phyloP scores from a whole-genome alignment of 2,329 filamentous ascomycete genomes.

The Pseudopyrenochaeta lycopersici region DNA sequence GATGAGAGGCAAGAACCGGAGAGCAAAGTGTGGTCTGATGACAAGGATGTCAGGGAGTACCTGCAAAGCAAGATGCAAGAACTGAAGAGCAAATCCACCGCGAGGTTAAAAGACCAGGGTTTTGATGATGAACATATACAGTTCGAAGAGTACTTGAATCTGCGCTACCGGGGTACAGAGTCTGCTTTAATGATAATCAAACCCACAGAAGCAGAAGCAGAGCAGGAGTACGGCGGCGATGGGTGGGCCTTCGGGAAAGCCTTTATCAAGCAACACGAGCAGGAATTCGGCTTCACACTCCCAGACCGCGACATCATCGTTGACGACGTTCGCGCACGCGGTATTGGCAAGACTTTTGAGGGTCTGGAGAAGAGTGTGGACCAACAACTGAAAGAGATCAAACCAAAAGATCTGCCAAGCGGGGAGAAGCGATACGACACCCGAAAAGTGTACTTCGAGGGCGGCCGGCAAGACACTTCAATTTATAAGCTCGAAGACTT shows the following conservation, averaged over 20 bases:
- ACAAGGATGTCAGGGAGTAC: conserved; percentile 66
- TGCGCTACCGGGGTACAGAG: conserved; percentile 90
- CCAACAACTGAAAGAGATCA: conserved; percentile 77
- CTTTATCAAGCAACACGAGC: conserved; percentile 86
- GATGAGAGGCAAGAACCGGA: conserved; percentile 87
- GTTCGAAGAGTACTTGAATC: conserved; percentile 93
- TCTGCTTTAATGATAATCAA: conserved; percentile 90
- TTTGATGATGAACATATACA: conserved; percentile 78
- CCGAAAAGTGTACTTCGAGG: conserved; percentile 83
- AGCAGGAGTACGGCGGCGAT: conserved; percentile 68
- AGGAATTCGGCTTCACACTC: conserved; percentile 92
- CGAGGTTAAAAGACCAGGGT: conserved; percentile 76
- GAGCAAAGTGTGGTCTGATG: conserved; percentile 67
- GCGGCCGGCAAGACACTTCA: conserved; percentile 77
- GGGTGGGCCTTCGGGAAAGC: conserved; percentile 85
- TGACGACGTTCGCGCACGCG: conserved; percentile 86
- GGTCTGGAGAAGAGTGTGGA: conserved; percentile 84
- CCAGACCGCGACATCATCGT: conserved; percentile 87
- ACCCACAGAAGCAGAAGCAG: conserved; percentile 69
- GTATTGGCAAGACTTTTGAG: conserved; percentile 88
- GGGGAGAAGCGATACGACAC: conserved; percentile 72
- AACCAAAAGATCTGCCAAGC: conserved; percentile 64
- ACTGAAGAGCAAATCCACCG: conserved; percentile 77
- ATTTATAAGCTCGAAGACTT: conserved; percentile 85
- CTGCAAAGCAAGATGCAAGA: conserved; percentile 79